These are phyloP conservation scores for Geotrichum siamense DNA, from an alignment of 1,139 yeast genomes.

Conservation along the genomic window DNA sequence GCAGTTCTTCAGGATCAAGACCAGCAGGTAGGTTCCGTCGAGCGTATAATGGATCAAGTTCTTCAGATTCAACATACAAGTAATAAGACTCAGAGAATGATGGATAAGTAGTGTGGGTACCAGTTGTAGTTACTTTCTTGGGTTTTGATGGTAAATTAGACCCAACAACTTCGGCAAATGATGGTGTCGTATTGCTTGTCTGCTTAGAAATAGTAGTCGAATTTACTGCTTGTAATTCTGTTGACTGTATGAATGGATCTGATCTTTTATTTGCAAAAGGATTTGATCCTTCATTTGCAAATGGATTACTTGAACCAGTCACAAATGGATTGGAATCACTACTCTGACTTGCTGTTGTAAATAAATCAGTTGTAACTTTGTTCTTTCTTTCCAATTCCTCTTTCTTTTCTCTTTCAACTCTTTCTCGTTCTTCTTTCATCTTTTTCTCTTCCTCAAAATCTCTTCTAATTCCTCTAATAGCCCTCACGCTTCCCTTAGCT, in stretches of 20 bases:
- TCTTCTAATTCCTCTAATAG: conserved; percentile 37
- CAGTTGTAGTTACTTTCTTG: conserved; percentile 1
- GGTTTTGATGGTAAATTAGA: conserved; percentile 3
- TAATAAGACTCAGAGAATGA: conserved; percentile 7
- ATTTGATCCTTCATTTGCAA: conserved; percentile 6
- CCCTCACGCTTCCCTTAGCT: conserved; percentile 43
- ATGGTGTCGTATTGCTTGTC: no score
- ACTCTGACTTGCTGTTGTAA: not conserved
- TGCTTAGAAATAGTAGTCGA: conserved; percentile 7
- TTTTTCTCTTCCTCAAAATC: conserved; percentile 37
- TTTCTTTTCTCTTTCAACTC: conserved; percentile 3
- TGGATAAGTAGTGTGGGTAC: conserved; percentile 1
- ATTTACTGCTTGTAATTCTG: no score
- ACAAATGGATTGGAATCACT: conserved; percentile 12
- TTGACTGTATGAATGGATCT: no score
- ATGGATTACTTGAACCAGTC: conserved; percentile 4
- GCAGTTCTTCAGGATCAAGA: conserved; percentile 15
- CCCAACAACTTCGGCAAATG: not conserved
- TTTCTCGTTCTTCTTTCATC: conserved; percentile 9
- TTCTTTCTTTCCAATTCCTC: conserved; percentile 6
- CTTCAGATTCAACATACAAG: conserved; percentile 17
- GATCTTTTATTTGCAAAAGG: conserved; percentile 5
- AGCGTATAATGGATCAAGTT: conserved; percentile 15
- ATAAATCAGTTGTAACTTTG: conserved; percentile 1
- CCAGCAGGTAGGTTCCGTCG: conserved; percentile 14